Percentiles rank a stretch among this genome's conserved stretches.
phyloP scores from a whole-genome alignment of 441 rosid genomes.

The Pelargonium myrrhifolium region DNA sequence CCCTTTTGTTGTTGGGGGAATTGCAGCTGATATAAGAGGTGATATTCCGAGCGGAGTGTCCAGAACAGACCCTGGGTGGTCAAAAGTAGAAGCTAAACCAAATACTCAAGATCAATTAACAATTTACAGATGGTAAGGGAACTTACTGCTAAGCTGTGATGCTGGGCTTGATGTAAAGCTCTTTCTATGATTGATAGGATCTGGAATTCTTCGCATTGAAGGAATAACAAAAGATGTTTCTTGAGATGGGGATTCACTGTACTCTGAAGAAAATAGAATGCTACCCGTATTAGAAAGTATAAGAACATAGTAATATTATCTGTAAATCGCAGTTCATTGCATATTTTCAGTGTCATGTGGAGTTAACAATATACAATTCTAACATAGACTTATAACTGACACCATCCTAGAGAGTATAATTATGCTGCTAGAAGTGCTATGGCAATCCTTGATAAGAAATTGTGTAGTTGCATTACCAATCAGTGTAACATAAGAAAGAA shows the following conservation, averaged over 20 bases:
- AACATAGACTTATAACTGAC: neutral
- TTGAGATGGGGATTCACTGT: conserved; percentile 30
- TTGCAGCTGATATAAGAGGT: conserved; percentile 30
- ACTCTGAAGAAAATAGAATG: conserved; percentile 15
- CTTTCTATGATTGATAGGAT: conserved; percentile 19
- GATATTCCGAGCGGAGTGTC: conserved; percentile 32
- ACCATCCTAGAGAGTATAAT: neutral
- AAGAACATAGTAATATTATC: no score
- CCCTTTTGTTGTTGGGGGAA: conserved; percentile 31
- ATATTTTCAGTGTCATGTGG: neutral
- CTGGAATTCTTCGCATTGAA: conserved; percentile 27
- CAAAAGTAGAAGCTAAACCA: conserved; percentile 17
- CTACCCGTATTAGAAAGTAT: no score
- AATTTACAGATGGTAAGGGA: conserved; percentile 9
- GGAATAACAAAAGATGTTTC: conserved; percentile 23
- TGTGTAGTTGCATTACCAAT: no score
- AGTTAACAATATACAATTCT: neutral
- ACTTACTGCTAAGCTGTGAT: conserved; percentile 37
- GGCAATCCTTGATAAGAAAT: no score
- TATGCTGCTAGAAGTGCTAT: no score
- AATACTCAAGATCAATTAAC: conserved; percentile 3
- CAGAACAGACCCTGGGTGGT: conserved; percentile 35
- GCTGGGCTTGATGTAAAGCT: conserved; percentile 27
- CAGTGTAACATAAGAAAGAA: no score
- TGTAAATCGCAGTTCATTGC: neutral